Percentiles rank a stretch among this genome's conserved stretches.
Conservation (phyloP, 2,329 filamentous ascomycete species). For the Fusarium torreyae region DNA sequence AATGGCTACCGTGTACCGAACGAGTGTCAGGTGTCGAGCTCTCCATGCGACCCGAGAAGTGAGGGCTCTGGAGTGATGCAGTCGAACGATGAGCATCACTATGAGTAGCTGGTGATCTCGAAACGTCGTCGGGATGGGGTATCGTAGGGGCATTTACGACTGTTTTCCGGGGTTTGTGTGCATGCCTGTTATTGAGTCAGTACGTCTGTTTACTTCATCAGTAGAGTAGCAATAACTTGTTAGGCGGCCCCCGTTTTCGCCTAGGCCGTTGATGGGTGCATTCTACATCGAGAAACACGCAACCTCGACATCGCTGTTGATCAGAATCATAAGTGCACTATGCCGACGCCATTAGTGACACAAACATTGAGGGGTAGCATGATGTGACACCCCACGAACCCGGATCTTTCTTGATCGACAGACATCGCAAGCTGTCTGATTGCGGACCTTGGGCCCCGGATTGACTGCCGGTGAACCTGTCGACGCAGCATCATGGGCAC, state of each 20-base stretch:
- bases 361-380: neutral
- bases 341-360: neutral
- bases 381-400: conserved; percentile 13
- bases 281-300: conserved; percentile 33
- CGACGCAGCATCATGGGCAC: neutral
- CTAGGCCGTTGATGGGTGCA: conserved; percentile 43
- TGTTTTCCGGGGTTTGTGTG: neutral
- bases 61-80: conserved; percentile 21
- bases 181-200: conserved; percentile 24
- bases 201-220: rapidly evolving
- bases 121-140: neutral
- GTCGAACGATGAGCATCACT: conserved; percentile 13
- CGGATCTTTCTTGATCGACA: conserved; percentile 46
- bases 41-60: neutral
- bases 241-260: conserved; percentile 45
- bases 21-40: neutral
- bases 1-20: conserved; percentile 4
- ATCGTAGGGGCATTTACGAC: neutral
- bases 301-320: conserved; percentile 34
- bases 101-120: conserved; percentile 5
- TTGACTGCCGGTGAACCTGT: neutral
- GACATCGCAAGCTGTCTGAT: conserved; percentile 45
- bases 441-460: conserved; percentile 22
- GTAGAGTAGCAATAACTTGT: conserved; percentile 17
- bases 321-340: conserved; percentile 40